Base-by-base conservation (phyloP, 2,329 filamentous ascomycete species). In the Emergomyces pasteurianus region DNA sequence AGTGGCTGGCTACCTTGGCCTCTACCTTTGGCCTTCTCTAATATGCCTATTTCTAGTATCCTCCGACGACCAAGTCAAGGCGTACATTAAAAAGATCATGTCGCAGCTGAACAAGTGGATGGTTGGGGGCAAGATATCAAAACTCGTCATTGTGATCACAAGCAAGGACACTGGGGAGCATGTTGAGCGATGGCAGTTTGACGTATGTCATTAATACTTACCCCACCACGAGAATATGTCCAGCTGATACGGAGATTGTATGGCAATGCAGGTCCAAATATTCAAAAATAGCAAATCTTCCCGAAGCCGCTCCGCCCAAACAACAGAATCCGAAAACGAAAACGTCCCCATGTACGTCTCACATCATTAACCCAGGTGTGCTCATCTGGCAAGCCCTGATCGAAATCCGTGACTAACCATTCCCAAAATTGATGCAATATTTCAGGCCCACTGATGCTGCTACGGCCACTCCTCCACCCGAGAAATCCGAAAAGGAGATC, bases 11-110 rank as follows among this genome's bases (percentile, higher is more conserved):
- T 54, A n/a, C 23, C 38, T 31, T 21, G 21, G 31, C 18, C 38
- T 60, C 60, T 34, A 12, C 5, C n/a, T 7, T 8, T 7, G n/a
- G 40, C 3, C 52, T 47, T 49, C 53, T 8, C 31, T 36, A 43
- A 40, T 50, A 34, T 21, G 5, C n/a, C 46, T 21, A 23, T 49
- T 50, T 63, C 55, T 55, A 86, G 92, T 97, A 58, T 95, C 92
- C 38, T 85, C 91, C 65, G 94, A 99, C 74, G 94, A 97, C 79
- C 92, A 99, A 78, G 94, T 99, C 72, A 95, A 96, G 77, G 90
- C 92, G 38, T 99, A 99, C 78, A 95, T 99, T 80, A 96, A 96
- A 77, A 96, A 95, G 78, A 97, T 99, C 78, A 99, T 96, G 92
- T 87, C 86, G 34, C 94, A 99, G 76, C 84, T 99, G 62, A 92